phyloP scores from a whole-genome alignment of 768 basidiomycete species.

The Pholiota molesta region DNA sequence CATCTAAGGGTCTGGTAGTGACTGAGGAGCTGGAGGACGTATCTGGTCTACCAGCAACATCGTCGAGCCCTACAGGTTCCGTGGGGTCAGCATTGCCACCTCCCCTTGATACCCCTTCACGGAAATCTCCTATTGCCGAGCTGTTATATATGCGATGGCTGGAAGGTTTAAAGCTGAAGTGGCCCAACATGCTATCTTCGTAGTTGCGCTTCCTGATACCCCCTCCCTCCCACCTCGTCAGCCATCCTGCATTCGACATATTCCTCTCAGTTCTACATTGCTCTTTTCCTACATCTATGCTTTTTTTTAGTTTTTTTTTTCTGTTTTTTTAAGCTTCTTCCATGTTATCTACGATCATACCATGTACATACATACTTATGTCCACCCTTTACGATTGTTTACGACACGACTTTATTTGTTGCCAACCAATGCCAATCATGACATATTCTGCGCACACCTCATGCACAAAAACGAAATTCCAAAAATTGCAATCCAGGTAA shows the following conservation, averaged over 20 bases:
- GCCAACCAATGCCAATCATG: conserved; percentile 1
- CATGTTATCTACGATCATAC: not conserved
- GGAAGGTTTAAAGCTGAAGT: conserved; percentile 87
- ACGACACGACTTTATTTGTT: not conserved
- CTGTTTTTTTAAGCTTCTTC: too few species aligned
- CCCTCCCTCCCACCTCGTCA: not conserved
- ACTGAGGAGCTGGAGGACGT: conserved; percentile 82
- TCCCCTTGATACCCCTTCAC: conserved; percentile 45
- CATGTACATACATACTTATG: conserved; percentile 10
- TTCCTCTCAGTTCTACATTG: not conserved
- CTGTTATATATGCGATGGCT: conserved; percentile 97
- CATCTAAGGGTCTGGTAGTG: conserved; percentile 78
- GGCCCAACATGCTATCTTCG: conserved; percentile 69
- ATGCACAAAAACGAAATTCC: not conserved
- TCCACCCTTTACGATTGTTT: conserved; percentile 3
- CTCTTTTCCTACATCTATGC: conserved; percentile 1
- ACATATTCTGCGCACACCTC: not conserved
- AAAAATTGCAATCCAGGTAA: not conserved
- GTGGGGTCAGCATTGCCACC: conserved; percentile 22
- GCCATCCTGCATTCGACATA: not conserved
- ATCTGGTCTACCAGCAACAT: conserved; percentile 45
- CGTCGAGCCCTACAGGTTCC: conserved; percentile 36
- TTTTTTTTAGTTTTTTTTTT: conserved; percentile 2
- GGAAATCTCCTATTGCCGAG: conserved; percentile 91
- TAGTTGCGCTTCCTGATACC: conserved; percentile 10